Base-by-base conservation (phyloP, 1,284 basidiomycete genomes). In the Ustilago sp. region DNA sequence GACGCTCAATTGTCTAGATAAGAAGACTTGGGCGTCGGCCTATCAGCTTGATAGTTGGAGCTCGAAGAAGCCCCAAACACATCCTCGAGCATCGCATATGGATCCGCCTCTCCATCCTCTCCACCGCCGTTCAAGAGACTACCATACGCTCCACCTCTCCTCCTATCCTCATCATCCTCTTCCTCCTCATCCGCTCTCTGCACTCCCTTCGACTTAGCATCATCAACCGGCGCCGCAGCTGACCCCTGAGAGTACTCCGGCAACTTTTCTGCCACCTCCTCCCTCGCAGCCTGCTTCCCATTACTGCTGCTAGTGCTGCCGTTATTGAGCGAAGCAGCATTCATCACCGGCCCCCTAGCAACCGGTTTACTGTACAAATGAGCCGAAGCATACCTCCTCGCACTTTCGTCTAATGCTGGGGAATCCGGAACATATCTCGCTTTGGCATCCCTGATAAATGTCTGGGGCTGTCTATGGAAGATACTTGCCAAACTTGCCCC, bases 391-490 rank as follows among this genome's bases (percentile, higher is more conserved):
- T 80, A 74, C 9, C 71, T 47, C 2, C 79, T 56, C 3, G 84
- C 79, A 8, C 62, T 60, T 45, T 80, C 79, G 51, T 83, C 83
- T 13, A 85, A 53, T 2, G 82, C 84, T 0, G 75, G 70, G 6
- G 75, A 78, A 39, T 82, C 80, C 0, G 82, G 77, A 12, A 83
- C 55, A 52, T 80, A 83, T 4, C 83, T 60, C 11, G 79, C 77
- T 54, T 83, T 84, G 8, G 74, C 63, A 9, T 73, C 72, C 12
- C 77, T 61, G 9, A 84, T 83, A 45, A 85, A 84, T 5, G 80
- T 81, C 52, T 85, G 78, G 1, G 83, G 84, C 32, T 79, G 79
- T 0, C 81, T 64, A 23, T 84, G 83, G 47, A 82, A 85, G 38
- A 86, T 83, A 52, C 74, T 73, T 0, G 79, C 74, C n/a, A 86